Evolutionary conservation across 139 green algal species (phyloP), one percentile per base, ranked within the genome.

Genomic region (Chlorella sp.): DNA sequence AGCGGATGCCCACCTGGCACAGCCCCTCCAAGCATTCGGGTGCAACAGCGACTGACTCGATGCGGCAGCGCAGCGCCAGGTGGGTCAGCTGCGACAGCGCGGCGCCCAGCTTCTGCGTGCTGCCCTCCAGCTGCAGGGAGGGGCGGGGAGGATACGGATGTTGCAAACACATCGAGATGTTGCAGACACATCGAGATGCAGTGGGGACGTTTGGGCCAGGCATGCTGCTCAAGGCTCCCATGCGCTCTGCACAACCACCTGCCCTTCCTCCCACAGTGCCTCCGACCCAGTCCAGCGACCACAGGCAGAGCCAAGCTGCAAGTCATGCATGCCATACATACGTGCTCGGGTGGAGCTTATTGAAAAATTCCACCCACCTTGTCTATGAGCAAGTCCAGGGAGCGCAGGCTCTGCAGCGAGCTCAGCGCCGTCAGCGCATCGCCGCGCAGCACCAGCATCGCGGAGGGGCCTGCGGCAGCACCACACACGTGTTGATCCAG

Each of bases 311-410:
- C n/a, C 22, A 73, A 1, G 67, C 9, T 13, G 17, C 17, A 16
- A 74, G 36, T 16, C 34, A 46, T n/a, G n/a, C n/a, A n/a, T n/a
- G n/a, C n/a, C n/a, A n/a, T n/a, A n/a, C n/a, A n/a, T n/a, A n/a
- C n/a, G n/a, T n/a, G n/a, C n/a, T n/a, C n/a, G n/a, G n/a, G n/a
- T n/a, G n/a, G n/a, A n/a, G n/a, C n/a, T n/a, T n/a, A n/a, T n/a
- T n/a, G n/a, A n/a, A n/a, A n/a, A n/a, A n/a, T n/a, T n/a, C n/a
- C 14, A 19, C 20, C 30, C 26, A 32, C 76, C 76, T 70, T 82
- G 54, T 82, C 76, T 2, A 82, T 38, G 13, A 38, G 51, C 19
- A 82, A 54, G 20, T 82, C 76, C 54, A 82, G 54, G 3, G 76
- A 70, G 0, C n/a, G 24, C 24, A 82, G 76, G 11, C 13, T 19